Evolutionary conservation across 192 early-diverging fungal genomes (phyloP).

Genomic region (Rhizophagus prolifer): DNA sequence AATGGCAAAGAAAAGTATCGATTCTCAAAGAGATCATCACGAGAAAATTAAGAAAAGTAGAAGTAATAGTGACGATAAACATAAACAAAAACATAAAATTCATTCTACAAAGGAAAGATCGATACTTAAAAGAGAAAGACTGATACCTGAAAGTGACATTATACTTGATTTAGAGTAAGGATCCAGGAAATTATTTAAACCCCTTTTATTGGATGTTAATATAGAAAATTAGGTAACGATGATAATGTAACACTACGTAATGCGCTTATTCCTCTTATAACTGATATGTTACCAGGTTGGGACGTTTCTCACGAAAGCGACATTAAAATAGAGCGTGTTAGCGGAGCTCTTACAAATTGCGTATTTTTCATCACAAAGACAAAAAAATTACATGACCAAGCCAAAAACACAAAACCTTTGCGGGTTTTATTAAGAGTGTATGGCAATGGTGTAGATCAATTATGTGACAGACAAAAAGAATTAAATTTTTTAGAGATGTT

Average conservation of each 20-base stretch:
- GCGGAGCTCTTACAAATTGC: slow-evolving; percentile 41
- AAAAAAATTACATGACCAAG: neutral
- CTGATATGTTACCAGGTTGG: slow-evolving; percentile 28
- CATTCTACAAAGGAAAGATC: too few species aligned
- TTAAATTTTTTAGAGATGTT: slow-evolving; percentile 75
- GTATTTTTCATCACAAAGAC: slow-evolving; percentile 30
- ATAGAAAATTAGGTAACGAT: slow-evolving; percentile 5
- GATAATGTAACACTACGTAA: neutral
- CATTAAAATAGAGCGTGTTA: slow-evolving; percentile 33
- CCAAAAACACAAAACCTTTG: neutral
- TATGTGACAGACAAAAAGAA: slow-evolving; percentile 78
- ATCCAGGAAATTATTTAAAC: neutral
- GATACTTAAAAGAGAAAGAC: neutral
- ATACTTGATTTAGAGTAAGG: slow-evolving; percentile 3
- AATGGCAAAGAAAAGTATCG: too few species aligned
- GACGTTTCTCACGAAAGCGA: slow-evolving; percentile 30
- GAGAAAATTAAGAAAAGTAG: too few species aligned
- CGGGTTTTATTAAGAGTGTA: slow-evolving; percentile 75
- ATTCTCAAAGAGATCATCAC: too few species aligned
- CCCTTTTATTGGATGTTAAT: neutral
- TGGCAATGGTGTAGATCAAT: slow-evolving; percentile 74
- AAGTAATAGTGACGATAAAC: too few species aligned
- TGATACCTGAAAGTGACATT: neutral
- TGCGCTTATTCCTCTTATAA: neutral
- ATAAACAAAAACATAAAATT: too few species aligned